phyloP scores from a whole-genome alignment of 345 rosid genomes.

The Combretum micranthum region DNA sequence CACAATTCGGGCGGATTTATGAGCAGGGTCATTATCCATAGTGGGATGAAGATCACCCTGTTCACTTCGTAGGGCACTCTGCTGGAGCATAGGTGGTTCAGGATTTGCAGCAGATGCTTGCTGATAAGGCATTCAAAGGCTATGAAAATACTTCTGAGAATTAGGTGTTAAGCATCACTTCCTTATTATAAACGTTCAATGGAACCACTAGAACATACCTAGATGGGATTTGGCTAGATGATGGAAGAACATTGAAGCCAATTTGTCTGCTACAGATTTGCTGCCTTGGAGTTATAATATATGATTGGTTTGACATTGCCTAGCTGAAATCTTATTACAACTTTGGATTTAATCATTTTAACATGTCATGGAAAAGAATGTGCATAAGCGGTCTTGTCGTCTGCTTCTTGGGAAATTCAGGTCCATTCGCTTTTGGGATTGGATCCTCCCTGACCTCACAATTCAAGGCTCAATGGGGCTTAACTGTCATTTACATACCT shows the following conservation, averaged over 20 bases:
- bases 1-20: conserved; percentile 78
- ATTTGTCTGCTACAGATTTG: conserved; percentile 73
- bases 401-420: conserved; percentile 63
- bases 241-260: conserved; percentile 59
- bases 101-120: conserved; percentile 97
- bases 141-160: conserved; percentile 75
- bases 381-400: conserved; percentile 66
- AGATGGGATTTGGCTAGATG: conserved; percentile 88
- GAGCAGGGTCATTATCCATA: conserved; percentile 83
- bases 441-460: conserved; percentile 96
- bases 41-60: conserved; percentile 95
- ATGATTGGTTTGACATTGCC: conserved; percentile 89
- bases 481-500: conserved; percentile 55
- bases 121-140: conserved; percentile 84
- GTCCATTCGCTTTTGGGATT: conserved; percentile 82
- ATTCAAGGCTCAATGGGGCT: conserved; percentile 70
- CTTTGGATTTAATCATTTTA: conserved; percentile 91
- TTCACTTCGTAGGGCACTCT: conserved; percentile 96
- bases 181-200: conserved; percentile 91
- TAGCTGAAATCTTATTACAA: conserved; percentile 83
- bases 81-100: conserved; percentile 99
- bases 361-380: conserved; percentile 65
- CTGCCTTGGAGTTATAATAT: conserved; percentile 71
- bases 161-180: conserved; percentile 90
- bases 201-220: conserved; percentile 89